Conservation (phyloP, 441 rosid species). For the Raphanus hybrid region DNA sequence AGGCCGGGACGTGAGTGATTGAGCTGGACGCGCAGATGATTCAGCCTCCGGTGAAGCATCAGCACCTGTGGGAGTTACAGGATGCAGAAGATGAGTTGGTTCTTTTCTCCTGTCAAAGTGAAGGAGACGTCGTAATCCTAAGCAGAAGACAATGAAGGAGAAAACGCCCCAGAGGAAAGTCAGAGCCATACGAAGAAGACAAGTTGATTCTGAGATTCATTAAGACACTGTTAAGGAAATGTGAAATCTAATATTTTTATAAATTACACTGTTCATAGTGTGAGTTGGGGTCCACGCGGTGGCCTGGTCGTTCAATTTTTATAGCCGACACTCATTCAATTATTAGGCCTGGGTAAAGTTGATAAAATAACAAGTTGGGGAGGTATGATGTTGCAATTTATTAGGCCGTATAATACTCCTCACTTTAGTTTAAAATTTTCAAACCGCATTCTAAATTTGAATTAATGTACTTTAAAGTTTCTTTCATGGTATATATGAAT, state of each 20-base stretch:
- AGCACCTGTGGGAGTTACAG: background rate
- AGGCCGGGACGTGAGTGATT: background rate
- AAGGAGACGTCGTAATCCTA: constrained; percentile 17
- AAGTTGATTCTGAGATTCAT: background rate
- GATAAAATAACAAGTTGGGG: background rate
- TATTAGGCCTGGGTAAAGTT: background rate
- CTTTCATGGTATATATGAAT: too few relatives aligned
- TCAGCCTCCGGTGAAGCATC: background rate
- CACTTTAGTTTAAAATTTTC: too few relatives aligned
- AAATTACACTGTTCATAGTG: background rate
- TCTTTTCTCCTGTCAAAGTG: background rate
- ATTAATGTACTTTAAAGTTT: too few relatives aligned
- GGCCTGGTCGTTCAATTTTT: background rate
- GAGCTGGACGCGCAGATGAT: background rate
- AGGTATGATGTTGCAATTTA: too few relatives aligned
- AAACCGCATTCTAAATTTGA: too few relatives aligned
- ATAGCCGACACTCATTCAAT: background rate
- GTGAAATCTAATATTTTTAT: background rate
- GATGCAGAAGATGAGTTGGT: constrained; percentile 6
- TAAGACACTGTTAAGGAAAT: background rate
- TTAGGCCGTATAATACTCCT: too few relatives aligned
- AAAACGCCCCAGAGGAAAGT: background rate
- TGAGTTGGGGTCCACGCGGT: constrained; percentile 5
- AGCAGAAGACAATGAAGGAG: constrained; percentile 8
- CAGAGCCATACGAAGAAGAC: constrained; percentile 10